Evolutionary conservation across 2,329 filamentous ascomycete genomes (phyloP).

Genomic region (Claviceps sp.): DNA sequence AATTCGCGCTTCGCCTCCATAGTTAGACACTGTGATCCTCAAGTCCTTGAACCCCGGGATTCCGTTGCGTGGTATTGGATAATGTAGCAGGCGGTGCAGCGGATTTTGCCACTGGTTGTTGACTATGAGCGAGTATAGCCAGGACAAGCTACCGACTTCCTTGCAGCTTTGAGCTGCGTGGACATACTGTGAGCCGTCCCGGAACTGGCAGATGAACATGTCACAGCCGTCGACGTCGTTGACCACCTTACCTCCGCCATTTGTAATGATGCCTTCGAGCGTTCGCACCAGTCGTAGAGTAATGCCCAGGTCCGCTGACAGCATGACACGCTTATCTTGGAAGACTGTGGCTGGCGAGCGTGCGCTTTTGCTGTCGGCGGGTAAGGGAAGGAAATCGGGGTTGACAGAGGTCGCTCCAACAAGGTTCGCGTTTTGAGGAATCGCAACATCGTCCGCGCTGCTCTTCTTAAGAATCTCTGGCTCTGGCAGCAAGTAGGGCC

Average conservation of each 20-base stretch:
- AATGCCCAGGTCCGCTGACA: conserved; percentile 63
- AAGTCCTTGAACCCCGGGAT: conserved; percentile 66
- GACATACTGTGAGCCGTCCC: conserved; percentile 67
- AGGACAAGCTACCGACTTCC: conserved; percentile 81
- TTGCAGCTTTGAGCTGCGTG: conserved; percentile 63
- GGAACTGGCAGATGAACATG: conserved; percentile 77
- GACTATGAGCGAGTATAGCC: conserved; percentile 87
- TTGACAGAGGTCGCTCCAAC: conserved; percentile 48
- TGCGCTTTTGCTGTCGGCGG: conserved; percentile 26
- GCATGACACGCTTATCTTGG: conserved; percentile 59
- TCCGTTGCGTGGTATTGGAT: conserved; percentile 65
- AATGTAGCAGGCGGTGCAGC: conserved; percentile 71
- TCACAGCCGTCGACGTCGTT: conserved; percentile 55
- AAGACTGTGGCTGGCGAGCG: conserved; percentile 59
- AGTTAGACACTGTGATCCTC: conserved; percentile 87
- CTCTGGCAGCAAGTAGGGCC: conserved; percentile 73
- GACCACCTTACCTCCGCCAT: conserved; percentile 59
- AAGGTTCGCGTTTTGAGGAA: conserved; percentile 47
- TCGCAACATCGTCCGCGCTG: conserved; percentile 41
- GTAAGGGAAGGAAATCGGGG: conserved; percentile 29
- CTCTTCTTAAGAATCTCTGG: conserved; percentile 62
- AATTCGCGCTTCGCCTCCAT: conserved; percentile 82
- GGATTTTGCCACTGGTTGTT: conserved; percentile 83
- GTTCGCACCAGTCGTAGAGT: conserved; percentile 51
- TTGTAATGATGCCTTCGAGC: conserved; percentile 55